Evolutionary conservation across 257 asterid genomes (phyloP).

Genomic region (Jacaranda mimosifolia): DNA sequence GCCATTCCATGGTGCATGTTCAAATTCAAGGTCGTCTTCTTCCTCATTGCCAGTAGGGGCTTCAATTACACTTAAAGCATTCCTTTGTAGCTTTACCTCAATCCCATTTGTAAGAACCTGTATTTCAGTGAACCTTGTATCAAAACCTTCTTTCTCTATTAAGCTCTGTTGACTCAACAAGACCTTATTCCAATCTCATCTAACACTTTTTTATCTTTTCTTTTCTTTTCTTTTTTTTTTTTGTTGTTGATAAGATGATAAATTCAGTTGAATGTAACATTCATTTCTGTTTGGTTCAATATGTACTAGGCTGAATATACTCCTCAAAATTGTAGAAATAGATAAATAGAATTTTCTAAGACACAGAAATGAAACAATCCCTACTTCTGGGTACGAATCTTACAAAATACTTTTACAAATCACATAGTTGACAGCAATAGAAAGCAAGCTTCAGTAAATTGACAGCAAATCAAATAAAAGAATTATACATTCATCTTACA

Average conservation of each 20-base stretch:
- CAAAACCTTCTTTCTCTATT: background rate
- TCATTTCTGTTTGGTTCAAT: background rate
- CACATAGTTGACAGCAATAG: background rate
- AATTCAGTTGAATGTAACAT: background rate
- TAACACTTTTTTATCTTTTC: background rate
- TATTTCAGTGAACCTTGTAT: constrained; percentile 7
- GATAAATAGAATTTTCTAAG: background rate
- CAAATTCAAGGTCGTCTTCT: constrained; percentile 77
- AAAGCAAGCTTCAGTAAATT: background rate
- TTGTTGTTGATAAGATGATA: background rate
- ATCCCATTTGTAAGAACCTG: constrained; percentile 95
- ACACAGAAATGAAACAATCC: background rate
- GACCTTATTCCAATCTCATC: background rate
- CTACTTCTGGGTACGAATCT: too few relatives aligned
- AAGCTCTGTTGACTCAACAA: background rate
- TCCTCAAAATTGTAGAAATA: background rate
- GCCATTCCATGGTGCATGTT: constrained; percentile 73
- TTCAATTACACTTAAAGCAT: constrained; percentile 90
- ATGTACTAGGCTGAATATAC: background rate
- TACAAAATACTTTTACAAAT: background rate
- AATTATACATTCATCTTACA: background rate
- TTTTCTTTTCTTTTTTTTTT: background rate
- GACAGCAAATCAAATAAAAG: background rate
- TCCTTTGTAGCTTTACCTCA: constrained; percentile 92
- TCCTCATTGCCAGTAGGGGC: constrained; percentile 94